Base-by-base conservation (phyloP, 2,329 filamentous ascomycete species). In the Sarocladium brachiariae region DNA sequence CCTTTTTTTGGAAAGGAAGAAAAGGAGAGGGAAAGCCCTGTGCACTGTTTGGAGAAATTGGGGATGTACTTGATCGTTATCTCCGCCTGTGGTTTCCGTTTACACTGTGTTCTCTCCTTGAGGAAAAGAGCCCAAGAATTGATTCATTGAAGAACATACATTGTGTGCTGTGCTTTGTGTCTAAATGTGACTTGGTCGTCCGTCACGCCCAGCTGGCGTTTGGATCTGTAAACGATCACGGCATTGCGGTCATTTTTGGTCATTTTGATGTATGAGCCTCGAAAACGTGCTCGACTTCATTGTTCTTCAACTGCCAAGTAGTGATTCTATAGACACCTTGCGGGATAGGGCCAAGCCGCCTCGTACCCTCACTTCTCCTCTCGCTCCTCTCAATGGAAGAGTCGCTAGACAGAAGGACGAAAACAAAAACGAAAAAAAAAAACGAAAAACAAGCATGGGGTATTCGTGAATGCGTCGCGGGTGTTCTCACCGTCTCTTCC, bases 21-120 rank as follows among this genome's bases (percentile, higher is more conserved):
- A 54, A 63, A 68, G 67, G 69, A 72, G 85, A 89, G 91, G 90
- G 92, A 97, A 96, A 90, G 92, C 92, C 92, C 90, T 96, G 91
- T 93, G 83, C 78, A n/a, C 33, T 45, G n/a, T 3, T 33, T 37
- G 83, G 76, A 80, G 78, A 81, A 80, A 78, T 80, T 47, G 43
- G 84, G 87, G 84, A 75, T 86, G 81, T 81, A 89, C 89, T 92
- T 95, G 69, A 92, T 76, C 84, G 89, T 90, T 85, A 80, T 85
- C 84, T 19, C 86, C 80, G 74, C 77, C 70, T 61, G 59, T 57
- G 56, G 61, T 52, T 60, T 54, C 27, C 39, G 21, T 11, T 25
- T 18, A 19, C 19, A 18, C 24, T 47, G n/a, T 47, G 43, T 47
- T 47, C 19, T 47, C 39, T 47, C 25, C 16, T 27, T 27, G 8